A percentile compares a stretch with the other conserved stretches of the same genome.
Conservation (phyloP, 176 grass and related monocot genomes). For the Lolium multiflorum region DNA sequence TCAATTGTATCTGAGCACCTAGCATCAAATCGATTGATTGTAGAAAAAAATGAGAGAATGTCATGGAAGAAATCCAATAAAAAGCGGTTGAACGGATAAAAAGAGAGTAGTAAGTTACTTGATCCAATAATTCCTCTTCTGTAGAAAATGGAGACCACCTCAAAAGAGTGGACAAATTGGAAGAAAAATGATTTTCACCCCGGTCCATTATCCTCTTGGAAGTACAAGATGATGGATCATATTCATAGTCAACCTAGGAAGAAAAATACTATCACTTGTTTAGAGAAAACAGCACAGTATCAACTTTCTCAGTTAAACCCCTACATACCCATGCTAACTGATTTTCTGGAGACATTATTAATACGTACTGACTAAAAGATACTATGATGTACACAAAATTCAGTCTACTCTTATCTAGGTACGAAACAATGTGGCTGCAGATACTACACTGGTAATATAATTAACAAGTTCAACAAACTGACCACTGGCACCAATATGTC, state of each 20-base stretch:
- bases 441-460: slow-evolving; percentile 13
- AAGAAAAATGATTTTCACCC: slow-evolving; percentile 59
- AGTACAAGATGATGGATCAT: slow-evolving; percentile 49
- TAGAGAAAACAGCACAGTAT: slow-evolving; percentile 22
- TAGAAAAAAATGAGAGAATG: neutral
- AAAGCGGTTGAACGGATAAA: neutral
- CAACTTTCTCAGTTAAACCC: slow-evolving; percentile 30
- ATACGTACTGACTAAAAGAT: slow-evolving; percentile 26
- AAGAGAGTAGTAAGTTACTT: slow-evolving; percentile 43
- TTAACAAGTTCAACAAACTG: slow-evolving; percentile 41
- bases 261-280: slow-evolving; percentile 19
- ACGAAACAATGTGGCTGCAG: neutral
- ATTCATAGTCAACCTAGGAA: slow-evolving; percentile 80
- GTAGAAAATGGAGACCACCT: slow-evolving; percentile 73
- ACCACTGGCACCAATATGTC: slow-evolving; percentile 80
- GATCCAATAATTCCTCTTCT: slow-evolving; percentile 70
- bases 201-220: slow-evolving; percentile 50
- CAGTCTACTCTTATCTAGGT: neutral
- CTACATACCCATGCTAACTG: slow-evolving; percentile 1
- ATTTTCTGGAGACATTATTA: slow-evolving; percentile 10
- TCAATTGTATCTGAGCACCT: slow-evolving; percentile 13
- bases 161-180: slow-evolving; percentile 70
- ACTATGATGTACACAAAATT: slow-evolving; percentile 31
- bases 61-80: slow-evolving; percentile 7
- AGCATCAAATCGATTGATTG: slow-evolving; percentile 18